Base-by-base conservation (phyloP, 2,329 filamentous ascomycete genomes). In the Botrytis fabae region DNA sequence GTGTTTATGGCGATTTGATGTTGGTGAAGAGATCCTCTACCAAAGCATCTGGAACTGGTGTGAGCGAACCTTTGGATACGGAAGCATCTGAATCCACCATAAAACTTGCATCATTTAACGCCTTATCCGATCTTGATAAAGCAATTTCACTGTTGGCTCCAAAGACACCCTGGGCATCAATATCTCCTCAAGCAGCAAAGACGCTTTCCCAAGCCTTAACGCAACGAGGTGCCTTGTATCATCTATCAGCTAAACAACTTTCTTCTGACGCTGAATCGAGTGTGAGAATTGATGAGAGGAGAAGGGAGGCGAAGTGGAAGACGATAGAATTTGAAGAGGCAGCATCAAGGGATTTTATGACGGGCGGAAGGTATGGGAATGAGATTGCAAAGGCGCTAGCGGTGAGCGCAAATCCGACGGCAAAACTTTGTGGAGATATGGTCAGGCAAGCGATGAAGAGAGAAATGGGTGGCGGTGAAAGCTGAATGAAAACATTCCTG, bases 121-220 rank as follows among this genome's bases (percentile, higher is more conserved):
- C 84, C 1, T 81, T 91, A 20, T 80, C 80, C 1, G 89, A 92
- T 75, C 85, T 91, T 54, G 85, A 88, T 66, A 81, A 80, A 18
- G 89, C 89, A 63, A 89, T 94, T 69, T 78, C 79, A 4, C 84
- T 92, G 65, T 85, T 90, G 54, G 87, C 86, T 10, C 91, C 90
- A 0, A 78, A 82, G 1, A 85, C 83, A 0, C 80, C 85, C 2
- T 83, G 83, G 38, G 82, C 85, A 1, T 82, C 87, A 22, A 83
- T 94, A 48, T 93, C 91, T 2, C 85, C 89, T 10, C 87, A 89
- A 69, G 87, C 89, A 44, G 89, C 88, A 18, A 90, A 87, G 73
- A 90, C 92, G 0, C 82, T 95, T 14, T 89, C 90, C 2, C 88
- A 90, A 76, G 90, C 91, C 7, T 88, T 93, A 77, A 94, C 92